Percentiles rank a stretch among this genome's conserved stretches.
phyloP scores from a whole-genome alignment of 2,329 filamentous ascomycete genomes.

The Colletotrichum viniferum region DNA sequence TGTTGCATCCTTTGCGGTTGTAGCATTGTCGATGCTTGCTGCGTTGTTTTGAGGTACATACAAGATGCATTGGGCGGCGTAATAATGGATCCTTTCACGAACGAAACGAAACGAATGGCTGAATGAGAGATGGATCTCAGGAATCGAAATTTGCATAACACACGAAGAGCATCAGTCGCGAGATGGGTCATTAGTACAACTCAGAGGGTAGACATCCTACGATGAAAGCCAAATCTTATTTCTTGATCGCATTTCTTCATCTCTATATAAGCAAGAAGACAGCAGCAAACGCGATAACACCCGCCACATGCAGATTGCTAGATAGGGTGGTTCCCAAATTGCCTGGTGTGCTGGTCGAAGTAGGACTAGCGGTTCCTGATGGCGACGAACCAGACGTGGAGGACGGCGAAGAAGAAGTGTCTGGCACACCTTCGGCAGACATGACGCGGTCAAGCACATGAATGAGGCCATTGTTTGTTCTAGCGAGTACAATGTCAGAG shows the following conservation, averaged over 20 bases:
- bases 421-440: conserved; percentile 6
- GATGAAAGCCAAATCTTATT: neutral
- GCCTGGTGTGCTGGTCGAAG: neutral
- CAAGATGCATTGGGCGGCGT: conserved; percentile 13
- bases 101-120: neutral
- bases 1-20: neutral
- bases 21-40: neutral
- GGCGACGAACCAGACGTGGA: neutral
- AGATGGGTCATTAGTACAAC: neutral
- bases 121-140: neutral
- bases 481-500: neutral
- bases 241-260: neutral
- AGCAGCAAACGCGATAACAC: conserved; percentile 5
- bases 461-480: conserved; percentile 28
- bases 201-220: neutral
- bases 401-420: neutral
- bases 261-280: neutral
- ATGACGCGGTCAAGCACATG: conserved; percentile 28
- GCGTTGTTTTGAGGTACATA: neutral
- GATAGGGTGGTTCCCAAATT: neutral
- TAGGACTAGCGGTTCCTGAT: neutral
- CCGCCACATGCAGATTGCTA: neutral
- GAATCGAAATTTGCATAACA: neutral
- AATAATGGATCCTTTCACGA: neutral
- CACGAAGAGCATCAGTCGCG: neutral